These are phyloP conservation scores for Fusarium piperis DNA, from an alignment of 2,329 filamentous ascomycete genomes.

Conservation along the genomic window DNA sequence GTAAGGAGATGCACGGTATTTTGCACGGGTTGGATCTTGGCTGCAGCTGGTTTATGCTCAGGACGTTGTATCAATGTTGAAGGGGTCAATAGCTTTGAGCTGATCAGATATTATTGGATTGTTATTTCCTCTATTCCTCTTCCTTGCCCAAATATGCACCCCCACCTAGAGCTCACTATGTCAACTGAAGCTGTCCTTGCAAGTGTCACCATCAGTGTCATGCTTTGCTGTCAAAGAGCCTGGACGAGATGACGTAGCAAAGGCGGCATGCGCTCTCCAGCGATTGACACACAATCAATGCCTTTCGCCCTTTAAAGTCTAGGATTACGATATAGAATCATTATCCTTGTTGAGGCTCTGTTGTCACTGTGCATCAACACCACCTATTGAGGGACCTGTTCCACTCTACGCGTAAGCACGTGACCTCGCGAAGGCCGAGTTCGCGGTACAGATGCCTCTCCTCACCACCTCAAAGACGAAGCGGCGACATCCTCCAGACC, in stretches of 20 bases:
- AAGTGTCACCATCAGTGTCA: neutral
- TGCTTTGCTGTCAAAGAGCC: neutral
- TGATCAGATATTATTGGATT: neutral
- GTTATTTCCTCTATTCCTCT: neutral
- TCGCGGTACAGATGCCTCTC: conserved; percentile 15
- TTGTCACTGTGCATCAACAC: neutral
- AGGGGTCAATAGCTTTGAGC: neutral
- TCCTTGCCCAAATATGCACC: neutral
- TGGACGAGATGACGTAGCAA: conserved; percentile 1
- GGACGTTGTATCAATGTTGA: neutral
- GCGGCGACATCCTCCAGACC: neutral
- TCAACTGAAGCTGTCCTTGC: neutral
- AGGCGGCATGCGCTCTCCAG: neutral
- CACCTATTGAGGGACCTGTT: neutral
- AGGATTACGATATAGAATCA: neutral
- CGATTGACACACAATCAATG: neutral
- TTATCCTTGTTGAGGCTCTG: conserved; percentile 3
- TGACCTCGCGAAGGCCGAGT: conserved; percentile 16
- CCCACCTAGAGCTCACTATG: neutral
- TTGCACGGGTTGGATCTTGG: conserved; percentile 16
- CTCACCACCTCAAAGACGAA: neutral
- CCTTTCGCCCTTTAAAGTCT: neutral
- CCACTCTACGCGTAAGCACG: conserved; percentile 27
- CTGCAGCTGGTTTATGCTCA: neutral
- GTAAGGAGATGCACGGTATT: conserved; percentile 9